Conservation (phyloP, 257 asterid species). For the Pogostemon cablin region DNA sequence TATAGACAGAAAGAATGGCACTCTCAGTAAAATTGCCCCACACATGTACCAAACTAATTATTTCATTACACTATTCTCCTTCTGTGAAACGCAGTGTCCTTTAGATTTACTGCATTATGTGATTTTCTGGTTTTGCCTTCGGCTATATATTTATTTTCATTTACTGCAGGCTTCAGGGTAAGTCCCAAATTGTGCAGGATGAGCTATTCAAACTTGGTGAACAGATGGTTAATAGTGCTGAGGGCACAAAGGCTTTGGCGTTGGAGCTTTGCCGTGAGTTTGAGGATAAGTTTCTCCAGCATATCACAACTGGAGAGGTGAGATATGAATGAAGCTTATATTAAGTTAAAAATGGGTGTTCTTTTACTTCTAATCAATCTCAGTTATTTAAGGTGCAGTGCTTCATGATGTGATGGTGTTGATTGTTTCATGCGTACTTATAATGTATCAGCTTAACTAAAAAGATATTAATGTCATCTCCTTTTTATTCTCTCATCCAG, state of each 20-base stretch:
- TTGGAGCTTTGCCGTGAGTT: slow-evolving; percentile 99
- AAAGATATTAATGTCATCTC: background rate
- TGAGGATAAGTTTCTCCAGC: slow-evolving; percentile 99
- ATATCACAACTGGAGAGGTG: slow-evolving; percentile 80
- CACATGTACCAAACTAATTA: slow-evolving; percentile 5
- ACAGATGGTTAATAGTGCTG: slow-evolving; percentile 86
- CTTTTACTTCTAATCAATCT: slow-evolving; percentile 12
- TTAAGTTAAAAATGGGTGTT: slow-evolving; percentile 19
- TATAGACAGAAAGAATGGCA: background rate
- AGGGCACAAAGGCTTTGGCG: slow-evolving; percentile 95
- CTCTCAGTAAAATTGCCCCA: background rate
- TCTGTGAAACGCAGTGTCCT: slow-evolving; percentile 4
- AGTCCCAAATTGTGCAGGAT: slow-evolving; percentile 94
- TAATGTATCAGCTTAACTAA: background rate
- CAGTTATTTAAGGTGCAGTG: background rate
- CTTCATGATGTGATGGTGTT: background rate
- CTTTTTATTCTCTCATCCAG: background rate
- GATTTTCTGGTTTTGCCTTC: slow-evolving; percentile 22
- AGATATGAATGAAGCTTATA: slow-evolving; percentile 21
- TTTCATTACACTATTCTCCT: slow-evolving; percentile 13
- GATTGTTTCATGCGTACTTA: slow-evolving; percentile 3
- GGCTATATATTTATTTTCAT: slow-evolving; percentile 16
- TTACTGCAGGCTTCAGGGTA: slow-evolving; percentile 87
- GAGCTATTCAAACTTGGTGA: slow-evolving; percentile 94
- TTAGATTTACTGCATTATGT: slow-evolving; percentile 23